These are phyloP conservation scores for Myxozyma sirexii DNA, from an alignment of 805 yeast genomes.

Conservation along the genomic window DNA sequence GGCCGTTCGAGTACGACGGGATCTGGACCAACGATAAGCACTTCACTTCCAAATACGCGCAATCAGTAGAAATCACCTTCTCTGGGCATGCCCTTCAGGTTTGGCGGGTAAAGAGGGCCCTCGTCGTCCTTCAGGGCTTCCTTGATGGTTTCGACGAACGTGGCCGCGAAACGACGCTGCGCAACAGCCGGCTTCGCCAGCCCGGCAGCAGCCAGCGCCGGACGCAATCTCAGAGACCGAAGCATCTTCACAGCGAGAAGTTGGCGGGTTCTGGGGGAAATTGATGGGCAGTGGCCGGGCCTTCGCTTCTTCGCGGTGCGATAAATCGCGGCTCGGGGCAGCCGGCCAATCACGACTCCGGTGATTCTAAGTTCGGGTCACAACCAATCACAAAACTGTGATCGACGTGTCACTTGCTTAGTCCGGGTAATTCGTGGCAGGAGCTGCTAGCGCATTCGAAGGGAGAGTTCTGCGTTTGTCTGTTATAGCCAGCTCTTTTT, in stretches of 20 bases:
- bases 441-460: neutral
- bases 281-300: too few species aligned
- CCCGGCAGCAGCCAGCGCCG: slow-evolving; percentile 5
- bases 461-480: neutral
- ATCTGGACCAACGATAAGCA: slow-evolving; percentile 30
- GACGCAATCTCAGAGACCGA: slow-evolving; percentile 12
- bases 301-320: slow-evolving; percentile 5
- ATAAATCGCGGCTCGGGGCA: slow-evolving; percentile 1
- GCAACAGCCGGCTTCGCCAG: slow-evolving; percentile 1
- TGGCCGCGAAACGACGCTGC: slow-evolving; percentile 21
- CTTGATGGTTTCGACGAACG: slow-evolving; percentile 19
- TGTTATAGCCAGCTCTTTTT: too few species aligned
- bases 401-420: neutral
- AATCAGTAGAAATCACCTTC: slow-evolving; percentile 11
- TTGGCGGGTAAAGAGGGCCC: slow-evolving; percentile 28
- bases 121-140: slow-evolving; percentile 26
- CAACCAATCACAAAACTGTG: neutral
- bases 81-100: slow-evolving; percentile 22
- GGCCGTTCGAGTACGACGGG: slow-evolving; percentile 48
- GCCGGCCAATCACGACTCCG: slow-evolving; percentile 7
- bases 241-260: slow-evolving; percentile 8
- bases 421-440: neutral
- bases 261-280: neutral
- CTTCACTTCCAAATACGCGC: neutral
- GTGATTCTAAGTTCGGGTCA: neutral